phyloP scores from a whole-genome alignment of 257 asterid genomes.

The Paulownia fortunei region DNA sequence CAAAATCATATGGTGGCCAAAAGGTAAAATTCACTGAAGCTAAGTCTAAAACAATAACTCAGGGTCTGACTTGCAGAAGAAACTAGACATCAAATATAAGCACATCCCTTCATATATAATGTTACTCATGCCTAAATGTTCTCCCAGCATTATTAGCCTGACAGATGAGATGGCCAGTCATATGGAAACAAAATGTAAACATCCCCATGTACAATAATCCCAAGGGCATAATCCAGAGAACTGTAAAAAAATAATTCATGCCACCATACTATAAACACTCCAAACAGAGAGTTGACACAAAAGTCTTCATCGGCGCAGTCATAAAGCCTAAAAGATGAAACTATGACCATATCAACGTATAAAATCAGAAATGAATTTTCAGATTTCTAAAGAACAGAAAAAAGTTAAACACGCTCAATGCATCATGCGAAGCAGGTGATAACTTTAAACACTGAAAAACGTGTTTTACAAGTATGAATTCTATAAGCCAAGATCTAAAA shows the following conservation, averaged over 20 bases:
- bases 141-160: neutral
- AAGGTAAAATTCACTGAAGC: neutral
- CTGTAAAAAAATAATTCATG: too few relatives aligned
- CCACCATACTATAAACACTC: too few relatives aligned
- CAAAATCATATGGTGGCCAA: too few relatives aligned
- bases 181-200: neutral
- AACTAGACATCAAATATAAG: too few relatives aligned
- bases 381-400: neutral
- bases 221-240: too few relatives aligned
- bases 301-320: neutral
- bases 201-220: too few relatives aligned
- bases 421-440: neutral
- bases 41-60: neutral
- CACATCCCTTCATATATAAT: neutral
- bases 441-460: too few relatives aligned
- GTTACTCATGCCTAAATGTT: neutral
- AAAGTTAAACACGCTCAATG: too few relatives aligned
- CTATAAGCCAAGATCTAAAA: too few relatives aligned
- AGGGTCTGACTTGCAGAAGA: too few relatives aligned
- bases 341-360: neutral
- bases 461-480: too few relatives aligned
- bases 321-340: neutral
- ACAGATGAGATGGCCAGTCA: neutral
- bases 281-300: neutral
- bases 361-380: neutral